Evolutionary conservation across 2,329 filamentous ascomycete species (phyloP), one percentile per base, ranked within the genome.

Genomic region (Colletotrichum orchidophilum): DNA sequence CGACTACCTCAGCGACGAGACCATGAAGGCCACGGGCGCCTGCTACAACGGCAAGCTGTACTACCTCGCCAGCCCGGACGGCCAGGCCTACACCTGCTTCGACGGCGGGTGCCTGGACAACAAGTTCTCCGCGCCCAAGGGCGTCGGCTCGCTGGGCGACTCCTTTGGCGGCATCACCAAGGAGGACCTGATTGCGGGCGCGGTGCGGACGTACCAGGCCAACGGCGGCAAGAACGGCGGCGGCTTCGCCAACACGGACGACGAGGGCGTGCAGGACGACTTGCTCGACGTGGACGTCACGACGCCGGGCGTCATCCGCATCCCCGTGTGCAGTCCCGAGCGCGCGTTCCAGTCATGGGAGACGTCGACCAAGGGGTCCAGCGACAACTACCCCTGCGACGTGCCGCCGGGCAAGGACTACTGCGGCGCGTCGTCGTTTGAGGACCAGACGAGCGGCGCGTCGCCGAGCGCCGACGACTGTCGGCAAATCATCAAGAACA

Each of bases 251-350:
- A 76, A 77, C 68, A 75, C 76, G n/a, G 61, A 73, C 26, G 83
- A 83, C 73, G 76, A 11, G 63, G 13, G 72, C 74, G 1, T 78
- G 46, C 49, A 46, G 35, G 26, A 29, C 2, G 31, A 54, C 29
- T 75, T 83, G 15, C 18, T 77, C 29, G 77, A 81, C 66, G 64
- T 83, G 50, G 26, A 60, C 39, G 27, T 46, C 33, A 80, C 77
- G 6, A 80, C 78, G 0, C 78, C 81, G 0, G 82, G 82, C 2
- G 79, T 78, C 67, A 75, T 83, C 50, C 77, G 75, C 8, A 75
- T 84, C 1, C 82, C 82, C 46, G 80, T 84, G 18, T 84, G 82
- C 75, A 78, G 76, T 62, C 70, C 78, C 33, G 76, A 79, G 9
- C 72, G 73, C 6, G 83, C 81, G 13, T 79, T 64, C 46, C 68